phyloP scores from a whole-genome alignment of 345 rosid genomes.

The Fremontodendron californicum region DNA sequence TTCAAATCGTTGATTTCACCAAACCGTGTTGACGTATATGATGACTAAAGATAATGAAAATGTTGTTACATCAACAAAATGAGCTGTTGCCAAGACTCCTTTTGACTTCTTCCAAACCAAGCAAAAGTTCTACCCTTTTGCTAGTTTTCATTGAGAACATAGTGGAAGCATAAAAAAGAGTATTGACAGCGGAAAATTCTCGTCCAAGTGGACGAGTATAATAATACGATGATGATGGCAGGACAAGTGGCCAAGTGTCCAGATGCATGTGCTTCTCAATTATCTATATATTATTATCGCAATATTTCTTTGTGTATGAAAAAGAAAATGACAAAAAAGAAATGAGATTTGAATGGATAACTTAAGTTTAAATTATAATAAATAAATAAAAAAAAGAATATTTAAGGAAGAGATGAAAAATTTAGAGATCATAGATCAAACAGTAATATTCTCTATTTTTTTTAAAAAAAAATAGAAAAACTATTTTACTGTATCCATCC shows the following conservation, averaged over 20 bases:
- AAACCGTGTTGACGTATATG: conserved; percentile 23
- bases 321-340: too few relatives aligned
- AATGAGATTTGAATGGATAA: too few relatives aligned
- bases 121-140: not conserved
- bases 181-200: conserved; percentile 3
- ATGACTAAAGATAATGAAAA: conserved; percentile 2
- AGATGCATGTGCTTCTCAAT: conserved; percentile 13
- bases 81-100: conserved; percentile 14
- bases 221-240: not conserved
- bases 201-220: conserved; percentile 23
- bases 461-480: too few relatives aligned
- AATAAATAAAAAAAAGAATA: too few relatives aligned
- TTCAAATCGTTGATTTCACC: conserved; percentile 7
- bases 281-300: not conserved
- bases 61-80: not conserved
- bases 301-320: too few relatives aligned
- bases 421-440: too few relatives aligned
- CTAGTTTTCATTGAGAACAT: not conserved
- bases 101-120: not conserved
- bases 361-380: too few relatives aligned
- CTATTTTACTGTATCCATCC: too few relatives aligned
- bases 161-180: conserved; percentile 5
- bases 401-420: too few relatives aligned
- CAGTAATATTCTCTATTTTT: too few relatives aligned
- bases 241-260: conserved; percentile 27